Base-by-base conservation (phyloP, 192 early-diverging fungal species). In the Geranomyces michiganensis region DNA sequence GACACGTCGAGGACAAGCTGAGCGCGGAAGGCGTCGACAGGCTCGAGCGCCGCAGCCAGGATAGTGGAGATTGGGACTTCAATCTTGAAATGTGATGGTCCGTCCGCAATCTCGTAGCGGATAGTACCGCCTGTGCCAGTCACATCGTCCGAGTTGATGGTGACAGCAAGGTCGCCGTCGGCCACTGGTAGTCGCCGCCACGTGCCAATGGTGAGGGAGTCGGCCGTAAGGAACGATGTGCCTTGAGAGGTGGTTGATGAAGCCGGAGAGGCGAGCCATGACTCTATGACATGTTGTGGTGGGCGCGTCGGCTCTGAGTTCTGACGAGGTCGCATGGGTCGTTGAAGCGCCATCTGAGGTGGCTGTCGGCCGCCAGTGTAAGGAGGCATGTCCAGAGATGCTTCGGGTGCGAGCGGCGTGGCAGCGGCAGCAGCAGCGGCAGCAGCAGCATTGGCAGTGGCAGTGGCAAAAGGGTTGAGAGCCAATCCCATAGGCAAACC, bases 111-210 rank as follows among this genome's bases (percentile, higher is more conserved):
- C 36, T 58, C 45, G 47, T 58, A 74, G 15, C 61, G 56, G 32
- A 79, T 33, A 14, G 55, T 56, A 41, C 36, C 36, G 36, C 36
- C 36, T 7, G 36, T 41, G 36, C 36, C 36, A 7, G 36, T 10
- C n/a, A 29, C 51, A 8, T 24, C 55, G 36, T 51, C 31, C 4
- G 19, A 22, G 27, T 70, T 32, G 43, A 61, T 33, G 7, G 56
- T 61, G 47, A 53, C 30, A 29, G 62, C 31, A 17, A 79, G 71
- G 33, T 79, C 78, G 21, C 60, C n/a, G 2, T 41, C 27, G 17
- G 78, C 66, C 3, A 67, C 56, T 6, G 73, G 44, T 8, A 73
- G 64, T 12, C 78, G 75, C 14, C 71, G 71, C 79, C 79, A 80
- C 0, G 67, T 62, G 41, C 79, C 79, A 61, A 80, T 78, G 29